Conservation (phyloP, 768 basidiomycete genomes). For the Lactarius vividus region DNA sequence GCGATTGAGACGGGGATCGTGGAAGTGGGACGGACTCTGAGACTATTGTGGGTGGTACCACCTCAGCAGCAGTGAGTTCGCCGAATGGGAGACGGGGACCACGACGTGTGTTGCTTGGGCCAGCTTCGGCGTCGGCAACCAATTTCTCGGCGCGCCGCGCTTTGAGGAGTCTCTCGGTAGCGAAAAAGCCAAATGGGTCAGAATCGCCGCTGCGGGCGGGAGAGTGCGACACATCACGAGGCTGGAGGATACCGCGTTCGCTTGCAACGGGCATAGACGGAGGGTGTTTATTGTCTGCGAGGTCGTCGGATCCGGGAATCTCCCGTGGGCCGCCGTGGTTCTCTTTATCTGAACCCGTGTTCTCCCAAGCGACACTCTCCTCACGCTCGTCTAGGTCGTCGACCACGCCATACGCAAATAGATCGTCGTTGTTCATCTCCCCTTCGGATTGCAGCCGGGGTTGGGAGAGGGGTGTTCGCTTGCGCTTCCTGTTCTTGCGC, state of each 20-base stretch:
- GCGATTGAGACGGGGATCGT: conserved; percentile 6
- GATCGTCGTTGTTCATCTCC: conserved; percentile 20
- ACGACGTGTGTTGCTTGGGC: conserved; percentile 12
- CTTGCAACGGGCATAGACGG: conserved; percentile 7
- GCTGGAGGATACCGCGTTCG: conserved; percentile 29
- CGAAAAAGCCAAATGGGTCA: conserved; percentile 28
- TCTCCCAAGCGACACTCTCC: conserved; percentile 25
- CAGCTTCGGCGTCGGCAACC: conserved; percentile 1
- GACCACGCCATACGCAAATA: conserved; percentile 23
- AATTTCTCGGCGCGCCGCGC: conserved; percentile 15
- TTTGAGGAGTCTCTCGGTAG: conserved; percentile 26
- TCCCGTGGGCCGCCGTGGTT: conserved; percentile 1
- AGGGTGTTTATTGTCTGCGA: conserved; percentile 4
- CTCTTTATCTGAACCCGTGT: conserved; percentile 27
- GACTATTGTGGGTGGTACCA: neutral
- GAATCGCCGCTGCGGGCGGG: conserved; percentile 19
- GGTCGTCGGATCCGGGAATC: conserved; percentile 12
- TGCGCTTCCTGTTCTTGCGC: conserved; percentile 19
- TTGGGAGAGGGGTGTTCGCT: conserved; percentile 14
- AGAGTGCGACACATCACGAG: conserved; percentile 8
- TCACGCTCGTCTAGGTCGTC: conserved; percentile 23
- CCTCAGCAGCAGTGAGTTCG: conserved; percentile 12
- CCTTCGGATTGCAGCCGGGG: conserved; percentile 13
- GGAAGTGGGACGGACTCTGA: neutral
- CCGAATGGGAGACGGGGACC: conserved; percentile 23